phyloP scores from a whole-genome alignment of 2,329 filamentous ascomycete genomes.

The Ophiostoma quercus region DNA sequence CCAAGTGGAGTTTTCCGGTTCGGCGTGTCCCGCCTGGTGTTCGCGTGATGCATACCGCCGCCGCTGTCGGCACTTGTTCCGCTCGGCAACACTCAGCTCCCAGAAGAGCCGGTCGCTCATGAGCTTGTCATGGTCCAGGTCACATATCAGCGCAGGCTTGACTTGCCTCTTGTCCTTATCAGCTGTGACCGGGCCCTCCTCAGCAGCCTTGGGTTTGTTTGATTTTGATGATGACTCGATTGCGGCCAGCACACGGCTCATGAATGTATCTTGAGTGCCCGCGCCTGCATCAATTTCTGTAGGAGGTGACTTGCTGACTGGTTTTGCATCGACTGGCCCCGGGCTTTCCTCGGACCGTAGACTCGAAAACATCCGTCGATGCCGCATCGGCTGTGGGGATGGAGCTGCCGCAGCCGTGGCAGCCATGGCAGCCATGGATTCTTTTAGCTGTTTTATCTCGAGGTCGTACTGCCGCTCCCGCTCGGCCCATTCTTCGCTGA shows the following conservation, averaged over 20 bases:
- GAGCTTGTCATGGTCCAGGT: constrained; percentile 19
- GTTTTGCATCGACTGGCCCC: neutral
- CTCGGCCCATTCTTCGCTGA: constrained; percentile 38
- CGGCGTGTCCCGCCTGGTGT: neutral
- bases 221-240: constrained; percentile 4
- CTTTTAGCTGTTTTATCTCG: constrained; percentile 40
- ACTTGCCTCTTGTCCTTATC: neutral
- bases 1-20: neutral
- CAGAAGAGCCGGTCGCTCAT: constrained; percentile 19
- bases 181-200: neutral
- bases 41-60: neutral
- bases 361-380: constrained; percentile 7
- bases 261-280: neutral
- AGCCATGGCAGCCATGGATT: constrained; percentile 30
- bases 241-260: neutral
- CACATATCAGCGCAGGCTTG: neutral
- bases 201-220: neutral
- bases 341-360: neutral
- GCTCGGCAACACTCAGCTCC: constrained; percentile 4
- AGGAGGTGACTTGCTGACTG: neutral
- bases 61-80: constrained; percentile 12
- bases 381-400: neutral
- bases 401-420: constrained; percentile 19
- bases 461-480: constrained; percentile 37
- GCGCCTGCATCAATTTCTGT: neutral